Percentiles rank a stretch among this genome's conserved stretches.
Evolutionary conservation across 176 grass and related monocot species (phyloP).

Genomic region (Hsuehochloa calcarea): DNA sequence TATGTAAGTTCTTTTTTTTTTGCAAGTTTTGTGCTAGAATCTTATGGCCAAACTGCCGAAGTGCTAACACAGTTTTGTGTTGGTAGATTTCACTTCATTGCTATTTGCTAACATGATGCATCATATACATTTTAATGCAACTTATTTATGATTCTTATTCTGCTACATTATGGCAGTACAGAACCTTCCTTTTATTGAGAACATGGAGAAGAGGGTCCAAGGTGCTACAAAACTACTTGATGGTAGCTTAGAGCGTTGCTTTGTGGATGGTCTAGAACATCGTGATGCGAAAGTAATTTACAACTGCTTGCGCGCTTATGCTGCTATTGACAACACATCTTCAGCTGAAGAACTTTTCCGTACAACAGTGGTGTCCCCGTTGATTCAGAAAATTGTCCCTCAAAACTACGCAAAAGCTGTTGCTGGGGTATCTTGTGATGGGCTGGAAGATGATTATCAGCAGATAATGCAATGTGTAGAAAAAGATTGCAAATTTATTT

Average conservation of each 20-base stretch:
- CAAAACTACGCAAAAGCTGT: conserved; percentile 58
- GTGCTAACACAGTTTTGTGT: not conserved
- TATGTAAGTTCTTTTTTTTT: not conserved
- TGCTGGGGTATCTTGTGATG: conserved; percentile 58
- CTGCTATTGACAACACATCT: conserved; percentile 91
- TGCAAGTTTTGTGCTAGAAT: not conserved
- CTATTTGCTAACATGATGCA: not conserved
- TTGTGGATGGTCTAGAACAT: conserved; percentile 77
- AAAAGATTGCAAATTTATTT: conserved; percentile 95
- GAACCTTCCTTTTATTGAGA: conserved; percentile 98
- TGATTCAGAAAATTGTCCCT: conserved; percentile 82
- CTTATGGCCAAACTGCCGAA: not conserved
- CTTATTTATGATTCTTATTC: conserved; percentile 62
- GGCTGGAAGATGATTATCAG: conserved; percentile 77
- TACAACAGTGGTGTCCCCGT: conserved; percentile 67
- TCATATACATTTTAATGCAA: conserved; percentile 5
- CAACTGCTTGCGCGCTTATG: conserved; percentile 95
- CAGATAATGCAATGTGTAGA: conserved; percentile 72
- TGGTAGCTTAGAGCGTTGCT: conserved; percentile 79
- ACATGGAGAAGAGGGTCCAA: conserved; percentile 99
- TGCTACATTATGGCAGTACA: conserved; percentile 80
- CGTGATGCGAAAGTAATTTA: conserved; percentile 78
- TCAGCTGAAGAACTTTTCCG: conserved; percentile 91
- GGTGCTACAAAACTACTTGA: conserved; percentile 78
- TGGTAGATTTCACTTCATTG: conserved; percentile 12